Evolutionary conservation across 768 basidiomycete genomes (phyloP), one percentile per base, ranked within the genome.

Genomic region (Hirschioporus abietinus): DNA sequence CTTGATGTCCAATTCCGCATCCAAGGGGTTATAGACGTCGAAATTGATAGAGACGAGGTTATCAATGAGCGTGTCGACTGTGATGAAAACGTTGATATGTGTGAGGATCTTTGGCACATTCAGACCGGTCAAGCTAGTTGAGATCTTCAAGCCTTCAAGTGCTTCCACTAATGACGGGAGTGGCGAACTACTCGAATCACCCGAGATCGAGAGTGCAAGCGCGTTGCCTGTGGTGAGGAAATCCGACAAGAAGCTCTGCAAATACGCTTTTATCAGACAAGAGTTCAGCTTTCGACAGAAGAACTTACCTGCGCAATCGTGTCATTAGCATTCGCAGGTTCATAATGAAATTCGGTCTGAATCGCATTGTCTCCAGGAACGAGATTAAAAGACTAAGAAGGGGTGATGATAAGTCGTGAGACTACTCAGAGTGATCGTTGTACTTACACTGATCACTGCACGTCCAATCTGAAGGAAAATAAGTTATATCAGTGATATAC

Each of bases 281-380:
- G 25, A 26, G 18, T 35, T 10, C 26, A 57, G 23, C 7, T 25
- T 27, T 10, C 8, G 30, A 30, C 4, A 23, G 23, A 1, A 42
- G 9, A 1, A 57, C 62, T 23, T 27, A 81, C 82, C 73, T 86
- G 85, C 2, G 90, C 89, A 25, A 79, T 75, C 4, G 89, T 89
- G 71, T 91, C 84, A 69, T 90, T 89, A 10, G 86, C 82, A 73
- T 90, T 74, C 10, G 80, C 79, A 0, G 90, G 89, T 69, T 81
- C 77, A 70, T 92, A 92, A 67, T 83, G 88, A 79, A 92, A 91
- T 71, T 90, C 87, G 1, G 87, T 79, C 0, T 78, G 64, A 25
- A 86, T 71, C 1, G 70, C 72, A 68, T 90, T 88, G 59, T 78
- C 72, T 59, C 88, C 89, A 3, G 89, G 88, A 23, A 80, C 75